Base-by-base conservation (phyloP, 768 basidiomycete genomes). In the Tylopilus balloui region DNA sequence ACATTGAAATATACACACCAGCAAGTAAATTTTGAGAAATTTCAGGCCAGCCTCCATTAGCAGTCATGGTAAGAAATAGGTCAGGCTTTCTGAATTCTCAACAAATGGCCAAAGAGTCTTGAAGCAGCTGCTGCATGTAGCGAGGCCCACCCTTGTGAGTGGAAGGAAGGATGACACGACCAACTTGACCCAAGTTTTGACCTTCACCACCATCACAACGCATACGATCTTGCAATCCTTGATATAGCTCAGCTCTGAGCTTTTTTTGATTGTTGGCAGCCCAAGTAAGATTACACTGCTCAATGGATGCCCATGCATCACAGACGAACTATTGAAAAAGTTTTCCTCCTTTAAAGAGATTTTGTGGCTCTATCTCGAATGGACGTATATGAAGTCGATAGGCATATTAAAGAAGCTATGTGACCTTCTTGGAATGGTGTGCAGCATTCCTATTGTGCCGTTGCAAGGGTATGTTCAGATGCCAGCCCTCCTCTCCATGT, bases 41-140 rank as follows among this genome's bases (percentile, higher is more conserved):
- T 44, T 81, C 78, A 2, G 58, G 59, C 80, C 80, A 82, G 0
- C 61, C 40, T 1, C 76, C 74, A 65, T 81, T 82, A 8, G 69
- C 64, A 10, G 78, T 81, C 64, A 80, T 71, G 0, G 78, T 82
- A 0, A 81, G 46, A 38, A 80, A 80, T 1, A 80, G 51, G 41
- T 79, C 74, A 10, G 70, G 59, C 7, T 69, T 71, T 1, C 54
- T 51, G 37, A 57, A 73, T 31, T 65, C 56, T 0, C 70, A 55
- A 10, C 65, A 69, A 21, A 82, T 63, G 0, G 79, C 76, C 63
- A 80, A 63, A 0, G 74, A 58, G 50, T 80, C 77, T 24, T 79
- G 74, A 29, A 68, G 73, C 0, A 60, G 55, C 42, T 64, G 55
- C 75, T 64, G 55, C 75, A 80, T 78, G 28, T 76, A 52, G 0